These are phyloP conservation scores for Patellifolia procumbens DNA, from an alignment of 179 eudicot species.

Conservation along the genomic window DNA sequence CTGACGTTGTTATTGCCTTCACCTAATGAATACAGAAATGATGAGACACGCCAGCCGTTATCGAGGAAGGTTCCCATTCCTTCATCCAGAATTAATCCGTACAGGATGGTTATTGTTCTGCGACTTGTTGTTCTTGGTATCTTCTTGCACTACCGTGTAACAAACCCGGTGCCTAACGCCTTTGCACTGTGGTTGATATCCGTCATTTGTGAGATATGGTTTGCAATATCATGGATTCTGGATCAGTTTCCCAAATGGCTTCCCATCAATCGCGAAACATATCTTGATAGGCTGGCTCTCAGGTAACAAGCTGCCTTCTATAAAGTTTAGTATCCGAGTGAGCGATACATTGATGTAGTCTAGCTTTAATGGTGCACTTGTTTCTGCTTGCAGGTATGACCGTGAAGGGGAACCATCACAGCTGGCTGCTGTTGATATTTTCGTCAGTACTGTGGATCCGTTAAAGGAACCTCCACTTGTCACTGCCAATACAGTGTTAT, in stretches of 20 bases:
- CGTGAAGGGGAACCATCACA: conserved; percentile 61
- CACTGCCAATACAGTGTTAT: conserved; percentile 62
- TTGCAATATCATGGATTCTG: conserved; percentile 52
- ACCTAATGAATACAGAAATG: conserved; percentile 40
- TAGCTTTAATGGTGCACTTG: neutral
- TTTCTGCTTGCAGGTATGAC: conserved; percentile 42
- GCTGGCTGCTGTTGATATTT: conserved; percentile 56
- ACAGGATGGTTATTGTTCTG: conserved; percentile 49
- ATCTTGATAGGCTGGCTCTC: conserved; percentile 53
- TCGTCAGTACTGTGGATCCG: conserved; percentile 68
- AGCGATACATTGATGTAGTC: conserved; percentile 8
- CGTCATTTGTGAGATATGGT: conserved; percentile 55
- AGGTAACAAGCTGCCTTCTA: conserved; percentile 29
- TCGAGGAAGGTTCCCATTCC: conserved; percentile 54
- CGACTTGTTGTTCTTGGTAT: conserved; percentile 47
- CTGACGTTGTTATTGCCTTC: conserved; percentile 17
- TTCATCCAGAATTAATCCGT: conserved; percentile 51
- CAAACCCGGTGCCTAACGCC: conserved; percentile 48
- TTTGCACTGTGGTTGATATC: conserved; percentile 48
- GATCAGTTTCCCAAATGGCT: conserved; percentile 61
- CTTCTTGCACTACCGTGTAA: conserved; percentile 53
- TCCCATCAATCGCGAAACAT: conserved; percentile 51
- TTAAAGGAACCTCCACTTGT: conserved; percentile 63
- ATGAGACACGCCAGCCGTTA: conserved; percentile 51
- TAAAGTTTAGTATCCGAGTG: neutral